Evolutionary conservation across 768 basidiomycete species (phyloP).

Genomic region (Termitomyces sp.): DNA sequence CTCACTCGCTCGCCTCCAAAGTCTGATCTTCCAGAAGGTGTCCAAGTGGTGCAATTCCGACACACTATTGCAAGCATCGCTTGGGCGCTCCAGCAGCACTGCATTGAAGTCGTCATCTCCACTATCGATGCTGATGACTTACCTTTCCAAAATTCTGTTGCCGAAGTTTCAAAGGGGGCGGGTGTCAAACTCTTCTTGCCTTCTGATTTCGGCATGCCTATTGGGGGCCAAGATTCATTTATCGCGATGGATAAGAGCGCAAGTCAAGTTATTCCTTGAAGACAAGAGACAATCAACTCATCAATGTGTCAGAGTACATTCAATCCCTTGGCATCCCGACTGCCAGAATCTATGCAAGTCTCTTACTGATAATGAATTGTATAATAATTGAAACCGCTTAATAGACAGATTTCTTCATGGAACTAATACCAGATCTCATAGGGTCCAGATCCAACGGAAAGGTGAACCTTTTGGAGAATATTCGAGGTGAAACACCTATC

Average conservation of each 20-base stretch:
- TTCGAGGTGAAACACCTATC: slow-evolving; percentile 1
- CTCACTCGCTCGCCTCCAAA: slow-evolving; percentile 3
- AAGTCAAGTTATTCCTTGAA: background rate
- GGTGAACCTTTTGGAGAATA: slow-evolving; percentile 4
- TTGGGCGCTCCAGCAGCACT: slow-evolving; percentile 1
- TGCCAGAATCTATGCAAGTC: slow-evolving; percentile 5
- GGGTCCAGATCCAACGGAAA: slow-evolving; percentile 4
- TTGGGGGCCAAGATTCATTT: background rate
- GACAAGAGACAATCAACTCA: background rate
- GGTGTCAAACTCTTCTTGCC: slow-evolving; percentile 12
- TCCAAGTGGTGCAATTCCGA: background rate
- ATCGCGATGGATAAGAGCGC: slow-evolving; percentile 8
- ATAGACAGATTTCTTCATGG: slow-evolving; percentile 3
- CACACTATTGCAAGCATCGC: slow-evolving; percentile 6
- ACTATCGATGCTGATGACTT: slow-evolving; percentile 2
- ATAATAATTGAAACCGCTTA: background rate
- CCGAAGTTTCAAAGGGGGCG: slow-evolving; percentile 10
- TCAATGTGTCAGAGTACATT: slow-evolving; percentile 7
- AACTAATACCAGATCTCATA: slow-evolving; percentile 7
- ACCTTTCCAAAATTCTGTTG: slow-evolving; percentile 4
- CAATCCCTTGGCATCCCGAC: slow-evolving; percentile 10
- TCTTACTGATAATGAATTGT: background rate
- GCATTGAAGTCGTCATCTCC: slow-evolving; percentile 7
- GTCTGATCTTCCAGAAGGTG: slow-evolving; percentile 4
- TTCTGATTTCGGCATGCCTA: slow-evolving; percentile 9